Evolutionary conservation across 2,329 filamentous ascomycete species (phyloP), one percentile per base, ranked within the genome.

Genomic region (Pseudogymnoascus sp.): DNA sequence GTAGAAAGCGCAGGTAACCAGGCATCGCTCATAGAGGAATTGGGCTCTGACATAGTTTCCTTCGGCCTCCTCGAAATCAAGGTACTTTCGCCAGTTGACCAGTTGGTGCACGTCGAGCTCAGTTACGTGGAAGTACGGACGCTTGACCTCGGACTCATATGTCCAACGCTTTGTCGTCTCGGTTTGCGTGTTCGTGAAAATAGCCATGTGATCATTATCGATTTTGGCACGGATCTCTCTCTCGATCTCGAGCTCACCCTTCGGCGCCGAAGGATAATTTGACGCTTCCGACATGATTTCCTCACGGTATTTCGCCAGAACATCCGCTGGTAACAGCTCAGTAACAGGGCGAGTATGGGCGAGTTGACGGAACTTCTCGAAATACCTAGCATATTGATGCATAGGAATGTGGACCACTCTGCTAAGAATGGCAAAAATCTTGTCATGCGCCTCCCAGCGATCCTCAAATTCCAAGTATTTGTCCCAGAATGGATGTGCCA

Each of bases 381-480:
- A 97, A 77, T 97, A 99, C 32, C 91, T 85, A 18, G 90, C 88
- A 77, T 97, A 97, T 72, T 97, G 91, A 71, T 97, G 92, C 84
- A 96, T 90, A 0, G 94, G 93, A 60, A 97, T 91, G 69, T 89
- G 84, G 60, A 96, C 89, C 61, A 97, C 82, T 60, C 92, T 89
- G 64, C 82, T 81, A 59, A 96, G 81, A 61, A 99, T 90, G 39
- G 84, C 85, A 68, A 95, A 96, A 60, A 97, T 90, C 69, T 86
- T 90, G 65, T 95, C 90, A 12, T 88, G 84, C 0, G 88, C 85
- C 69, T 96, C 91, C 64, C 93, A 80, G 1, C 92, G 88, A 72
- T 97, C 92, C 73, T 97, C 94, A 70, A 95, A 97, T 72, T 97
- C 94, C 65, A 99, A 85, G 71, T 96, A 99, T 76, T 96, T 97